These are phyloP conservation scores for Aspergillus carlsbadensis DNA, from an alignment of 495 filamentous ascomycete species.

Conservation along the genomic window DNA sequence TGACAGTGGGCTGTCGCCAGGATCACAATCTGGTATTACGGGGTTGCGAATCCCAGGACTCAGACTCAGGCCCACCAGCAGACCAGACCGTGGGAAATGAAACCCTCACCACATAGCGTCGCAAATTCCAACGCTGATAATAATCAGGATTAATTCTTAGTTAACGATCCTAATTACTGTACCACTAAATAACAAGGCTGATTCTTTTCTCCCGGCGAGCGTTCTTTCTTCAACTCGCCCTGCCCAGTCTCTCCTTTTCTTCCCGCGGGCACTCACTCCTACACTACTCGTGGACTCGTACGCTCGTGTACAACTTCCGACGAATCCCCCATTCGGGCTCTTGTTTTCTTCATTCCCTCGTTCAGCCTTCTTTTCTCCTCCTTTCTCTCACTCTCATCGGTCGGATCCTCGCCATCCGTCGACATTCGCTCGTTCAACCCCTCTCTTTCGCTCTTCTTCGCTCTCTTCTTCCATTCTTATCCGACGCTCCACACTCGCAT, in stretches of 20 bases:
- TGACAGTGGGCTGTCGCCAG: too few relatives aligned
- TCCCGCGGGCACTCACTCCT: too few relatives aligned
- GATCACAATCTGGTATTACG: too few relatives aligned
- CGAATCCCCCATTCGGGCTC: slow-evolving; percentile 11
- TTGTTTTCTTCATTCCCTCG: slow-evolving; percentile 18
- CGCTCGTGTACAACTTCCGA: background rate
- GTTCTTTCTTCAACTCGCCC: background rate
- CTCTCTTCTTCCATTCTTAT: slow-evolving; percentile 24
- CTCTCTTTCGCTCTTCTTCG: slow-evolving; percentile 15
- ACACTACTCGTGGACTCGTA: too few relatives aligned
- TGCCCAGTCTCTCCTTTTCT: too few relatives aligned
- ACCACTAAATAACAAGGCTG: background rate
- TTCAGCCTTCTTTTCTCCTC: slow-evolving; percentile 15
- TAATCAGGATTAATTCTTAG: background rate
- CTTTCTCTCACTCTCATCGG: slow-evolving; percentile 12
- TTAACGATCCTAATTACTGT: too few relatives aligned
- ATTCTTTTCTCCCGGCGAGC: background rate
- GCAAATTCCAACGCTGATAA: background rate
- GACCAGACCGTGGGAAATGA: background rate
- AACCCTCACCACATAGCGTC: background rate
- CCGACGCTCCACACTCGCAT: slow-evolving; percentile 18
- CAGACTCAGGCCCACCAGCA: background rate
- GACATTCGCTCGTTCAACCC: slow-evolving; percentile 10
- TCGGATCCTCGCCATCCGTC: slow-evolving; percentile 16
- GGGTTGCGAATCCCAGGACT: background rate